Evolutionary conservation across 2,329 filamentous ascomycete species (phyloP).

Genomic region (Pseudogymnoascus sp.): DNA sequence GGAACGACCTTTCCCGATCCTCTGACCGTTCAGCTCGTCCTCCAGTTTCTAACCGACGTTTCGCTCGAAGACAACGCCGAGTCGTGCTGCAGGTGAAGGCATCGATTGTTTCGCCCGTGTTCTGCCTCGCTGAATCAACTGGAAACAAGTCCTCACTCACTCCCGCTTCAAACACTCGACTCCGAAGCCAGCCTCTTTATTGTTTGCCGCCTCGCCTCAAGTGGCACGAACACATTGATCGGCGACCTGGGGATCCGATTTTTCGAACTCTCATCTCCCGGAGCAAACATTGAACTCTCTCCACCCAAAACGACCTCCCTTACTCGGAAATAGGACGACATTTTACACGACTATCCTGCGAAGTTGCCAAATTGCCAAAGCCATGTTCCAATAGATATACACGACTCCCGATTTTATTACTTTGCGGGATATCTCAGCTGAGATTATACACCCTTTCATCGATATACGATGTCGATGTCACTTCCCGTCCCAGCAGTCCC

Average conservation of each 20-base stretch:
- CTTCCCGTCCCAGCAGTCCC: conserved; percentile 60
- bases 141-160: not conserved
- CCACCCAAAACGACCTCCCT: not conserved
- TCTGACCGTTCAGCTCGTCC: not conserved
- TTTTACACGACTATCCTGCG: not conserved
- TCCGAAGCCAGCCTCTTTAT: not conserved
- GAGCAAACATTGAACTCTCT: not conserved
- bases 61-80: not conserved
- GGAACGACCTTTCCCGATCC: not conserved
- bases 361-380: conserved; percentile 1
- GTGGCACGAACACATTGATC: not conserved
- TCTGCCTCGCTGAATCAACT: conserved; percentile 2
- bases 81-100: not conserved
- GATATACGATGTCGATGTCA: conserved; percentile 17
- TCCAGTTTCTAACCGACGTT: not conserved
- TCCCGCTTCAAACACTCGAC: not conserved
- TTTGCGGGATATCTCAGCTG: not conserved
- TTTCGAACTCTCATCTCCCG: not conserved
- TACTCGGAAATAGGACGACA: not conserved
- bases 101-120: not conserved
- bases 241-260: not conserved
- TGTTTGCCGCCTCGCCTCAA: not conserved
- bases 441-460: not conserved
- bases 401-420: not conserved
- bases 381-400: conserved; percentile 3